Evolutionary conservation across 108 stramenopile genomes (phyloP), one percentile per base, ranked within the genome.

Genomic region (Schizochytrium sp.): DNA sequence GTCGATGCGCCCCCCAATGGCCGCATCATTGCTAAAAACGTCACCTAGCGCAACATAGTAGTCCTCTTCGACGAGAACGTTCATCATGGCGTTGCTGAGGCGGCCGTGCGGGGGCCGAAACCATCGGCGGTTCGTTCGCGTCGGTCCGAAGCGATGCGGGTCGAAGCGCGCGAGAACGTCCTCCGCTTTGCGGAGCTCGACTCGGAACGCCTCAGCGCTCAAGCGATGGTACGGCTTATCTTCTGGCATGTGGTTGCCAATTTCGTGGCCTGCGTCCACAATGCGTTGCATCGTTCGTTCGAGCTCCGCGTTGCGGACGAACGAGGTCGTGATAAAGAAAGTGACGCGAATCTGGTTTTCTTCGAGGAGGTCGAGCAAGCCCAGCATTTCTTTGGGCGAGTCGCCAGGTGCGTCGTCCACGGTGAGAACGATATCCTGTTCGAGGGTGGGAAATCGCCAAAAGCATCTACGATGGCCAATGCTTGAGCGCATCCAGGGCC

Each of bases 211-310:
- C 18, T 83, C 76, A 6, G 76, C 76, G 28, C 76, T 83, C n/a
- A 47, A 23, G 45, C 23, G 18, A 23, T 53, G 45, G 76, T 83
- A 83, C 76, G 76, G 18, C 23, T 83, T 83, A 23, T 83, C 76
- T 6, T 83, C 76, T 47, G 76, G 76, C 76, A 83, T 83, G 51
- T 83, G 76, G 23, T 83, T 83, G 45, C 76, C 76, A 34, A 83
- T 53, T 34, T 83, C 76, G 76, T 83, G 76, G 76, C 51, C 76
- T 8, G 45, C 76, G 25, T 53, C 48, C 6, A 83, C 51, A 0
- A 83, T 83, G 45, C 76, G 45, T 45, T 83, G 76, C 76, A 83
- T 83, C 19, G 28, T 23, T 12, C 48, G 48, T 18, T 83, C 76
- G 43, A 83, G 19, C 76, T 83, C 76, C 12, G 48, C 18, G 28